Base-by-base conservation (phyloP, 176 grass and related monocot species). In the Rhynchospora breviuscula region DNA sequence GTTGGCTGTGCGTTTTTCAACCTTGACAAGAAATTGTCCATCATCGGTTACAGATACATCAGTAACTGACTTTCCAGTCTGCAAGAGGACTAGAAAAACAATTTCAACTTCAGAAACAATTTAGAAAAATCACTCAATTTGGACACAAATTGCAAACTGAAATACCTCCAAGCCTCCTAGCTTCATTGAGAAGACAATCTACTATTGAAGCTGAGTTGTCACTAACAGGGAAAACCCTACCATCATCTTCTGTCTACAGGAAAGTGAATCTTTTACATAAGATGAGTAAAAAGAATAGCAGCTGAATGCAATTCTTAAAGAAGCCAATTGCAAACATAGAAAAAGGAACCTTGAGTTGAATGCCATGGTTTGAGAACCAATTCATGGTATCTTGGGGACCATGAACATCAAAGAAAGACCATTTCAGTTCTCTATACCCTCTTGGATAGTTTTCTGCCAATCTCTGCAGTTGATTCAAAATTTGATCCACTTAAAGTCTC, bases 111-210 rank as follows among this genome's bases (percentile, higher is more conserved):
- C 64, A 88, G 87, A 86, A 78, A 61, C 63, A 75, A 76, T 10
- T 11, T n/a, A 59, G 52, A 56, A 80, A 82, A 82, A 12, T 40
- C 11, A 64, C 21, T 26, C 8, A 52, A 5, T 82, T 49, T 67
- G 15, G 23, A 87, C 12, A 0, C 2, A 82, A 54, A 59, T 71
- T 75, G 68, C 44, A 83, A 70, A 77, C 51, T 56, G 3, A 87
- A 49, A 19, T 92, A 95, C 93, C 93, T 90, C 93, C 96, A 51
- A 88, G 77, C 63, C 85, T 83, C 62, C 86, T 91, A 64, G 93
- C 96, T 84, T 98, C 96, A 19, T 93, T 98, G 82, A 93, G 84
- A 82, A 98, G 77, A 33, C 96, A 95, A 81, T 98, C 96, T 43
- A 93, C 91, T 44, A 98, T 68, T 53, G 93, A 90, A 59, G 89